Percentiles rank a stretch among this genome's conserved stretches.
Conservation (phyloP, 2,329 filamentous ascomycete species). For the Alternaria arborescens region DNA sequence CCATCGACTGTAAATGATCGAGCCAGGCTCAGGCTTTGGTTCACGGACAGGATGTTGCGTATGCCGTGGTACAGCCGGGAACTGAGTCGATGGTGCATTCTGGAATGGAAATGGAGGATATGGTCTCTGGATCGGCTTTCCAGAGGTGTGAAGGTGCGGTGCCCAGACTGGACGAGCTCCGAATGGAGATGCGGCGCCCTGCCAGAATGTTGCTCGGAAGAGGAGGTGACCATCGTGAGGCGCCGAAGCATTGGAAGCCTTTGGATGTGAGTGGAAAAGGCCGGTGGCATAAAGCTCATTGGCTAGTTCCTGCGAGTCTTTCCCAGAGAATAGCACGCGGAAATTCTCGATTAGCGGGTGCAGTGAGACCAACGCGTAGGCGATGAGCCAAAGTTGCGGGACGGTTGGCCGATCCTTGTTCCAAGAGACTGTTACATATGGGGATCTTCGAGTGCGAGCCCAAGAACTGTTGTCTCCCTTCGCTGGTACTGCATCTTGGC, state of each 20-base stretch:
- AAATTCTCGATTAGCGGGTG: slow-evolving; percentile 57
- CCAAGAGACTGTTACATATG: slow-evolving; percentile 56
- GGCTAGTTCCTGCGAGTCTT: slow-evolving; percentile 47
- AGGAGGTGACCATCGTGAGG: slow-evolving; percentile 56
- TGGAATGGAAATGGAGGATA: slow-evolving; percentile 56
- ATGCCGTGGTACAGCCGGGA: slow-evolving; percentile 61
- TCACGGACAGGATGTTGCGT: slow-evolving; percentile 75
- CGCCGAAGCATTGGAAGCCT: slow-evolving; percentile 44
- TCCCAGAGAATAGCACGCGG: slow-evolving; percentile 53
- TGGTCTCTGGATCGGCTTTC: slow-evolving; percentile 50
- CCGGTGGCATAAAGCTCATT: slow-evolving; percentile 54
- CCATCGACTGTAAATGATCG: slow-evolving; percentile 79
- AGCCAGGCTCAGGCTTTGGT: slow-evolving; percentile 74
- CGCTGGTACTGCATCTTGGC: slow-evolving; percentile 34
- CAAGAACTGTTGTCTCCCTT: slow-evolving; percentile 51
- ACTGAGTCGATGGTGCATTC: slow-evolving; percentile 58
- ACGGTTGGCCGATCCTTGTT: slow-evolving; percentile 51
- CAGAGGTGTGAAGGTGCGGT: slow-evolving; percentile 43
- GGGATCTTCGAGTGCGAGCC: slow-evolving; percentile 57
- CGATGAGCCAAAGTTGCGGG: slow-evolving; percentile 58
- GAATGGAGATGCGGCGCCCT: slow-evolving; percentile 55
- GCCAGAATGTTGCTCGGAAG: slow-evolving; percentile 60
- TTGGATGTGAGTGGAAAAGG: slow-evolving; percentile 56
- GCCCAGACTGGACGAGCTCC: slow-evolving; percentile 54
- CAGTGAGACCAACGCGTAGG: slow-evolving; percentile 57